These are phyloP conservation scores for Marsdenia floribunda DNA, from an alignment of 257 asterid species.

Conservation along the genomic window DNA sequence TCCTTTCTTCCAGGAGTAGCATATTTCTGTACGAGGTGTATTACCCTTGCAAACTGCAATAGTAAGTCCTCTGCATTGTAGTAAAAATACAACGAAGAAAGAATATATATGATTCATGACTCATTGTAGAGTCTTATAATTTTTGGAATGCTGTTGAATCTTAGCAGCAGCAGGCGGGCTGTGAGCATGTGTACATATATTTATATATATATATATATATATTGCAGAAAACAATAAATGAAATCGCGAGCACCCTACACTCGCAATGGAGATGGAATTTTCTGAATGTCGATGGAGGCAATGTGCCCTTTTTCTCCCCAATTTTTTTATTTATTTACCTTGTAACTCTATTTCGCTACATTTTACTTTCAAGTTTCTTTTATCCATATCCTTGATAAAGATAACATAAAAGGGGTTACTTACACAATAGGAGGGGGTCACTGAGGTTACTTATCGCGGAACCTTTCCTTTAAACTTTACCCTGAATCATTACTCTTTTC, in stretches of 20 bases:
- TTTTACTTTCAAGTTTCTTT: background rate
- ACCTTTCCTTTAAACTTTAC: too few species aligned
- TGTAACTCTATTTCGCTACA: background rate
- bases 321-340: background rate
- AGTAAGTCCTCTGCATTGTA: background rate
- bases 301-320: too few species aligned
- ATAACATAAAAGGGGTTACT: background rate
- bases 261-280: background rate
- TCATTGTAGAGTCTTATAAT: background rate
- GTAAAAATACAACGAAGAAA: background rate
- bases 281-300: background rate
- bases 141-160: background rate
- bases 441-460: background rate
- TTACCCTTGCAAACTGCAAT: background rate
- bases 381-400: background rate
- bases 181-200: background rate
- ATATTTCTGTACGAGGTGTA: background rate
- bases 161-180: background rate
- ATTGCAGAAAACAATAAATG: slow-evolving; percentile 2
- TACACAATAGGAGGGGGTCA: background rate
- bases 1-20: slow-evolving; percentile 3
- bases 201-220: background rate
- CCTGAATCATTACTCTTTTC: too few species aligned
- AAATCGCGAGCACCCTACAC: background rate
- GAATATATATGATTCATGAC: background rate